phyloP scores from a whole-genome alignment of 2,329 filamentous ascomycete species.

The Cadophora gregata region DNA sequence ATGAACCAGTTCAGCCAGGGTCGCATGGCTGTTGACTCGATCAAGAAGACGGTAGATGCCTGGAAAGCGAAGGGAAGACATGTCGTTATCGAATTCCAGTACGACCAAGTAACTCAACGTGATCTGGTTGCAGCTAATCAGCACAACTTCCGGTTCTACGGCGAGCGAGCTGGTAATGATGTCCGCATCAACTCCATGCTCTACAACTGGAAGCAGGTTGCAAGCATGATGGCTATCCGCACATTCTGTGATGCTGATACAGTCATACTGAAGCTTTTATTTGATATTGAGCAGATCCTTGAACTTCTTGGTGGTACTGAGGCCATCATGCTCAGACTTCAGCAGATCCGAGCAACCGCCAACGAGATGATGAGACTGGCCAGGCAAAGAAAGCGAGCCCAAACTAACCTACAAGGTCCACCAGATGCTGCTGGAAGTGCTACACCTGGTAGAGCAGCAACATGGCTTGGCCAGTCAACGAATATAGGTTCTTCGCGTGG shows the following conservation, averaged over 20 bases:
- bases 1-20: slow-evolving; percentile 44
- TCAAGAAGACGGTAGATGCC: slow-evolving; percentile 42
- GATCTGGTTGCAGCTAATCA: slow-evolving; percentile 54
- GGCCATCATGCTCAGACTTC: slow-evolving; percentile 38
- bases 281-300: slow-evolving; percentile 54
- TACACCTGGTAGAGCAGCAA: slow-evolving; percentile 21
- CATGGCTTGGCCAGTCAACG: slow-evolving; percentile 27
- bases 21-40: slow-evolving; percentile 39
- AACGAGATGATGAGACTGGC: slow-evolving; percentile 37
- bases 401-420: slow-evolving; percentile 16
- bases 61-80: slow-evolving; percentile 54
- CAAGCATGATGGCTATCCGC: slow-evolving; percentile 53
- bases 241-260: slow-evolving; percentile 57
- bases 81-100: slow-evolving; percentile 56
- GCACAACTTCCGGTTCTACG: slow-evolving; percentile 52
- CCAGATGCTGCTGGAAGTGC: slow-evolving; percentile 8
- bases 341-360: slow-evolving; percentile 38
- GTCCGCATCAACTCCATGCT: slow-evolving; percentile 50
- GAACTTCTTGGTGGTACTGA: slow-evolving; percentile 50
- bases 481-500: slow-evolving; percentile 9
- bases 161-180: slow-evolving; percentile 48
- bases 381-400: slow-evolving; percentile 25
- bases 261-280: slow-evolving; percentile 54
- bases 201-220: slow-evolving; percentile 54
- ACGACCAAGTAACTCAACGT: slow-evolving; percentile 56